Evolutionary conservation across 495 filamentous ascomycete genomes (phyloP).

Genomic region (Amphirosellinia nigrospora): DNA sequence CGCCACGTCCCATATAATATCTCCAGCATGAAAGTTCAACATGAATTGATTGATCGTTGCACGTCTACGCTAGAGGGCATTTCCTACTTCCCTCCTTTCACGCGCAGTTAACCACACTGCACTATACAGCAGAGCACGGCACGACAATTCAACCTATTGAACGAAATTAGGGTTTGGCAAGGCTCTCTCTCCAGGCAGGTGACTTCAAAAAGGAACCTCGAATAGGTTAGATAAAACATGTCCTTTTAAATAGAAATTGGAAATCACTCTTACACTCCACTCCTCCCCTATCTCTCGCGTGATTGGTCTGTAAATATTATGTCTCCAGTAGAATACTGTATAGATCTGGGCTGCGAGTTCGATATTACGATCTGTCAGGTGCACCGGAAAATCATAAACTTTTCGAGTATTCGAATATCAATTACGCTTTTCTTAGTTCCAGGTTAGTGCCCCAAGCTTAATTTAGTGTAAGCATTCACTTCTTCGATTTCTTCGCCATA

Average conservation of each 20-base stretch:
- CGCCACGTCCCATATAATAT: not conserved
- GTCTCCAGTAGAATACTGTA: not conserved
- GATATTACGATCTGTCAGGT: too few relatives aligned
- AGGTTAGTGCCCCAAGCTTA: too few relatives aligned
- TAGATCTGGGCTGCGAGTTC: not conserved
- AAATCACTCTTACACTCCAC: not conserved
- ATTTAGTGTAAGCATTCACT: not conserved
- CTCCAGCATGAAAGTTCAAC: too few relatives aligned
- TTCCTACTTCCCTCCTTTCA: not conserved
- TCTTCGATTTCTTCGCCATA: not conserved
- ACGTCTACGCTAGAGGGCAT: not conserved
- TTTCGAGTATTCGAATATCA: too few relatives aligned
- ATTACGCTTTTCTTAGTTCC: too few relatives aligned
- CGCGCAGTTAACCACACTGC: not conserved
- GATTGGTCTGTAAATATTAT: not conserved
- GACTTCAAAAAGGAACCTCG: not conserved
- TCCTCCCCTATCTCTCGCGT: not conserved
- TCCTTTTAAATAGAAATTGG: not conserved
- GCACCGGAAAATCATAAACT: too few relatives aligned
- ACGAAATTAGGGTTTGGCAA: not conserved
- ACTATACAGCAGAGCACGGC: not conserved
- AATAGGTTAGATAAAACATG: constrained; percentile 9
- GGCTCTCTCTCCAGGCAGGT: not conserved
- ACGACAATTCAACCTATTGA: not conserved
- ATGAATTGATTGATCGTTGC: not conserved